These are phyloP conservation scores for Austroboletus festivus DNA, from an alignment of 768 basidiomycete genomes.

Conservation along the genomic window DNA sequence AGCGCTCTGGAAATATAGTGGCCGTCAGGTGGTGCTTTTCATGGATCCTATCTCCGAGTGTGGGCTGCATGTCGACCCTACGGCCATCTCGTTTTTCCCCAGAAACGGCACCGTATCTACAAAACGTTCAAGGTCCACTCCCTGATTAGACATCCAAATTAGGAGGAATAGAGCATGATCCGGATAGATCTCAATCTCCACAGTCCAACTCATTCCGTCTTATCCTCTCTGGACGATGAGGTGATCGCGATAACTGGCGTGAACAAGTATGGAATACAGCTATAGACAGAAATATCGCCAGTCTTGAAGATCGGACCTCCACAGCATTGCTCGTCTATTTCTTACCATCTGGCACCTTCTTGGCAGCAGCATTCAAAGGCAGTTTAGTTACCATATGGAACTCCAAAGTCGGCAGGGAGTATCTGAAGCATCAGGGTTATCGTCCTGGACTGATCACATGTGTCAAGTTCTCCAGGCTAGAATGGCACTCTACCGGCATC, in stretches of 20 bases:
- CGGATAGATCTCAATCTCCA: too few species aligned
- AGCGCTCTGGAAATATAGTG: too few species aligned
- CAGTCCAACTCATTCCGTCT: conserved; percentile 12
- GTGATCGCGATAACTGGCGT: conserved; percentile 6
- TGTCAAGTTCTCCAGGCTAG: conserved; percentile 13
- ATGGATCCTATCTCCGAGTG: conserved; percentile 10
- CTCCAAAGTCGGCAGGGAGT: conserved; percentile 8
- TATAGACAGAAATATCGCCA: conserved; percentile 11
- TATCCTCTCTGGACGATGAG: conserved; percentile 12
- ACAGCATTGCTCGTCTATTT: conserved; percentile 11
- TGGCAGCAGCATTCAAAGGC: conserved; percentile 8
- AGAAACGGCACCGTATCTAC: too few species aligned
- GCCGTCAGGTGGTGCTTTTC: conserved; percentile 13
- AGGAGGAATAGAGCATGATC: too few species aligned
- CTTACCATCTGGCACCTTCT: conserved; percentile 7
- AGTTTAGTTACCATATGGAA: conserved; percentile 14
- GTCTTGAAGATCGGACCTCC: conserved; percentile 6
- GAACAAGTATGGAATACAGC: conserved; percentile 15
- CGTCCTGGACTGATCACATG: conserved; percentile 7
- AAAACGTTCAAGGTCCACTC: too few species aligned
- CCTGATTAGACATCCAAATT: too few species aligned
- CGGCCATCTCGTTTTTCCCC: conserved; percentile 10
- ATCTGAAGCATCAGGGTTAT: conserved; percentile 1
- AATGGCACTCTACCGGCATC: conserved; percentile 6
- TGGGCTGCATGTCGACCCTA: conserved; percentile 14